Conservation (phyloP, 371 early-diverging fungal species). For the Mortierella sp. region DNA sequence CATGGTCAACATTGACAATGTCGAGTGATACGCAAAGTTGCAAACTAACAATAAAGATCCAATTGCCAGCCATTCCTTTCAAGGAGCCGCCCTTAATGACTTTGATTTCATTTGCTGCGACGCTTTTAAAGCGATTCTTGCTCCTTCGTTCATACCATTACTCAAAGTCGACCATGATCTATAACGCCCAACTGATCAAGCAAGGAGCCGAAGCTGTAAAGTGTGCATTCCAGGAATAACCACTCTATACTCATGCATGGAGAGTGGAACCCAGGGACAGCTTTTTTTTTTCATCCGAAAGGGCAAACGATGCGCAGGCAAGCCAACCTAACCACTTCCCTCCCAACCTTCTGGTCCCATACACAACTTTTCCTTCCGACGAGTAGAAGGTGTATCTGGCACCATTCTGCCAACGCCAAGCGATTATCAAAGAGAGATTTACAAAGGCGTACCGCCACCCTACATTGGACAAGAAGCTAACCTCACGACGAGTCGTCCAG, state of each 20-base stretch:
- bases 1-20: background rate
- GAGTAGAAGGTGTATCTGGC: conserved; percentile 67
- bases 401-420: conserved; percentile 62
- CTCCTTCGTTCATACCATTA: background rate
- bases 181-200: conserved; percentile 59
- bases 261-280: background rate
- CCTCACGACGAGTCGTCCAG: conserved; percentile 81
- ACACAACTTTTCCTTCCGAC: background rate
- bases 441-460: conserved; percentile 94
- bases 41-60: background rate
- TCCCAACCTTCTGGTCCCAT: background rate
- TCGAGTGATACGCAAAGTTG: background rate
- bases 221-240: background rate
- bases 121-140: background rate
- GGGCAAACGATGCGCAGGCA: too few relatives aligned
- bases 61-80: too few relatives aligned
- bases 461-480: conserved; percentile 87
- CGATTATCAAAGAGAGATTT: conserved; percentile 90
- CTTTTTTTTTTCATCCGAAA: too few relatives aligned
- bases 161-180: conserved; percentile 25
- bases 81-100: background rate
- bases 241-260: background rate
- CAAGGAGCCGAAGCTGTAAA: conserved; percentile 74
- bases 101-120: background rate
- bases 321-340: too few relatives aligned